Base-by-base conservation (phyloP, 2,329 filamentous ascomycete species). In the Cladosporium colombiae region DNA sequence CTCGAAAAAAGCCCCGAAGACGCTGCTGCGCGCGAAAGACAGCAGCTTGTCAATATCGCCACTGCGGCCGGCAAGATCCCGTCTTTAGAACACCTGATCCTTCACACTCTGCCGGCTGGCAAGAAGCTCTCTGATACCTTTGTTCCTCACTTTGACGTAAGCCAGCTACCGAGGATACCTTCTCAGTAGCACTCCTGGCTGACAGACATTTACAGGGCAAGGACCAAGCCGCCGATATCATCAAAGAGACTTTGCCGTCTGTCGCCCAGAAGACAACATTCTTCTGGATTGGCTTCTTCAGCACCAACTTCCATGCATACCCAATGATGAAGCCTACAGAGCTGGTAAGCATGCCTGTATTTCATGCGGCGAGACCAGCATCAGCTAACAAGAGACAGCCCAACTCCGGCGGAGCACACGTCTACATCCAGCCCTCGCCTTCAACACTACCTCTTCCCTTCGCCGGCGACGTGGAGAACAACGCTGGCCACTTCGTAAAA, bases 221-320 rank as follows among this genome's bases (percentile, higher is more conserved):
- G 56, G 69, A 68, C 31, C 52, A 58, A n/a, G 69, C 68, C 11
- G 68, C 62, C 18, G 65, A 67, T 11, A 65, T 68, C n/a, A 67
- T 69, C 64, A 46, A 46, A 40, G 40, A 60, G 37, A 33, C 27
- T 23, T 18, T 67, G 18, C 68, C 68, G 11, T 65, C 61, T 21
- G 25, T 72, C n/a, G 63, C 64, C 14, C 62, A 64, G 46, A 71
- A 68, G 67, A 69, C 67, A 29, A 67, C 62, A 6, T 69, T 70
- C 31, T 49, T 71, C 40, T 66, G 66, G 64, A 65, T 68, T 27
- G 69, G 65, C 37, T 64, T 65, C 21, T 72, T 67, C 46, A 60
- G 49, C 18, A 63, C 59, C 16, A 70, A 70, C 55, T 68, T 68
- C 23, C 49, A 60, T 18, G 18, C 27, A 35, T 25, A 50, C 29